These are phyloP conservation scores for Umbilicaria muhlenbergii DNA, from an alignment of 495 filamentous ascomycete species.

Conservation along the genomic window DNA sequence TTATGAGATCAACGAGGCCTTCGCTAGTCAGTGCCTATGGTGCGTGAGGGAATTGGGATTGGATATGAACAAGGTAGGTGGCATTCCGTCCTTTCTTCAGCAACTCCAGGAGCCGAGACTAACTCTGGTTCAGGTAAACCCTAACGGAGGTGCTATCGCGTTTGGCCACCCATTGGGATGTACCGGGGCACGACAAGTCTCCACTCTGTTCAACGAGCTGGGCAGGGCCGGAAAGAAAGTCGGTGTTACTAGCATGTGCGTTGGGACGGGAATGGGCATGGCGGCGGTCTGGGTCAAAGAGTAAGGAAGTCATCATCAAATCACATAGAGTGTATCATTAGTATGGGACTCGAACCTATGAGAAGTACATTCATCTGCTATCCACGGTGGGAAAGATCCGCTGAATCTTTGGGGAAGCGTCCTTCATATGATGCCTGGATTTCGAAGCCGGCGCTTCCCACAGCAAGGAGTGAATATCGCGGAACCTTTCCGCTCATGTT, in stretches of 20 bases:
- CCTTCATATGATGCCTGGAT: no score
- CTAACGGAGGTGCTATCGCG: conserved; percentile 85
- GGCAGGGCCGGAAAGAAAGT: conserved; percentile 46
- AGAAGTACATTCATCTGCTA: no score
- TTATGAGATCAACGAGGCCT: conserved; percentile 83
- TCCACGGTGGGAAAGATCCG: no score
- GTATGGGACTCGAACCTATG: no score
- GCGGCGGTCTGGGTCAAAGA: conserved; percentile 72
- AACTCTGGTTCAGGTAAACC: conserved; percentile 44
- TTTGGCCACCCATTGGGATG: conserved; percentile 87
- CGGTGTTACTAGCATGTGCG: conserved; percentile 74
- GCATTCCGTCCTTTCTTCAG: conserved; percentile 9
- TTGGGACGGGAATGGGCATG: conserved; percentile 90
- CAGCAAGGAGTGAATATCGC: no score
- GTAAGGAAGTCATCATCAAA: conserved; percentile 22
- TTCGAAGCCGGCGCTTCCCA: no score
- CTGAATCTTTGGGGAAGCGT: no score
- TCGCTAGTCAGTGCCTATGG: conserved; percentile 77
- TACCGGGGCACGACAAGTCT: conserved; percentile 71
- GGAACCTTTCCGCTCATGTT: no score
- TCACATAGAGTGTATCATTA: no score
- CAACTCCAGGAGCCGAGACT: conserved; percentile 4
- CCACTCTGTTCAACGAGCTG: conserved; percentile 56
- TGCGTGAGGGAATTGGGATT: conserved; percentile 60
- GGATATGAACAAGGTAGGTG: conserved; percentile 38